Evolutionary conservation across 2,329 filamentous ascomycete species (phyloP).

Genomic region (Proliferodiscus dingleyae): DNA sequence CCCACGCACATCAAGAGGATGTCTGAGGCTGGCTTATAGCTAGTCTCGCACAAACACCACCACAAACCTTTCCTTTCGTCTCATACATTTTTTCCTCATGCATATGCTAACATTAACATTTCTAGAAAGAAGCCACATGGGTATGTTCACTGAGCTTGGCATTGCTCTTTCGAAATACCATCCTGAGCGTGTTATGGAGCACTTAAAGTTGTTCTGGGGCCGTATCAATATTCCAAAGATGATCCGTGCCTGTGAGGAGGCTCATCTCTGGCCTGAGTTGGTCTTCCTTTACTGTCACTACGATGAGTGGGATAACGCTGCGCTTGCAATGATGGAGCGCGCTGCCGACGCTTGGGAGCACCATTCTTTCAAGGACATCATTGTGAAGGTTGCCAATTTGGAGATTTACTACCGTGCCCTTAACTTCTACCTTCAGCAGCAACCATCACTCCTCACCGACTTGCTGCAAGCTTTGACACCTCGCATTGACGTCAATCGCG

Average conservation of each 20-base stretch:
- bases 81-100: not conserved
- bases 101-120: too few species aligned
- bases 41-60: too few species aligned
- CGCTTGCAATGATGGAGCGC: conserved; percentile 95
- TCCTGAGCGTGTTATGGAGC: conserved; percentile 94
- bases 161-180: conserved; percentile 93
- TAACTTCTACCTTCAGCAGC: conserved; percentile 96
- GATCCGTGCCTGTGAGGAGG: conserved; percentile 88
- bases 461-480: conserved; percentile 86
- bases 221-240: conserved; percentile 97
- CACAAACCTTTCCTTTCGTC: too few species aligned
- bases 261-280: conserved; percentile 93
- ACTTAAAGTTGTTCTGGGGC: conserved; percentile 97
- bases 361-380: conserved; percentile 98
- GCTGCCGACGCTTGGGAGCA: conserved; percentile 98
- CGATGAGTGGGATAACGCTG: conserved; percentile 96
- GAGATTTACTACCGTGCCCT: conserved; percentile 98
- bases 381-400: conserved; percentile 95
- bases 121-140: conserved; percentile 80
- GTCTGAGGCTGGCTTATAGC: too few species aligned
- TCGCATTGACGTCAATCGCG: conserved; percentile 94
- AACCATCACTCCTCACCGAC: conserved; percentile 93
- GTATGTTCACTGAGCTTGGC: conserved; percentile 90
- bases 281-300: conserved; percentile 99
- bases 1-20: too few species aligned